These are phyloP conservation scores for Pseudopediastrum boryanum DNA, from an alignment of 139 green algal species.

Conservation along the genomic window DNA sequence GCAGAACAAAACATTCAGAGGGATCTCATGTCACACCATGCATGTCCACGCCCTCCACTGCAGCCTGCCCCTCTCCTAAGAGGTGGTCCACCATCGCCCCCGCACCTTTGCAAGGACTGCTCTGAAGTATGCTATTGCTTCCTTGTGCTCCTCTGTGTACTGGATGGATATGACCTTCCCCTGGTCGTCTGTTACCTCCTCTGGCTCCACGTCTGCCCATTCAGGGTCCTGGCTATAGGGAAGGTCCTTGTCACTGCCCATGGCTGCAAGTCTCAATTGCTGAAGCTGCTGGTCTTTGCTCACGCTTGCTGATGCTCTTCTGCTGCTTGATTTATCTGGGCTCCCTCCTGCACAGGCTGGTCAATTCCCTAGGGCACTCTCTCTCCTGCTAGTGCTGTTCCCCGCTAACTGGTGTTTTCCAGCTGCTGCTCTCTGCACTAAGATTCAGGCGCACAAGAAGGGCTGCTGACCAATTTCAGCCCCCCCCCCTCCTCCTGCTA, in stretches of 20 bases:
- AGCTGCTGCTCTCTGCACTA: not conserved
- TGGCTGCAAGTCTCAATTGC: not conserved
- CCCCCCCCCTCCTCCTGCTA: too few species aligned
- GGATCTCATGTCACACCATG: too few species aligned
- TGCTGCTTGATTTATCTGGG: too few species aligned
- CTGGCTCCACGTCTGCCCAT: constrained; percentile 60
- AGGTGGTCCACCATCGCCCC: too few species aligned
- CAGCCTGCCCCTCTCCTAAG: too few species aligned
- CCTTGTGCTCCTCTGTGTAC: constrained; percentile 50
- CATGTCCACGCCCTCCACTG: too few species aligned
- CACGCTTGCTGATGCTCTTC: not conserved
- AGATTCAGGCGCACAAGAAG: too few species aligned
- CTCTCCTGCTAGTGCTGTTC: not conserved
- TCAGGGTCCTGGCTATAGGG: constrained; percentile 37
- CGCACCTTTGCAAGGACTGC: constrained; percentile 40
- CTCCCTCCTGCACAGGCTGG: too few species aligned
- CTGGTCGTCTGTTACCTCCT: constrained; percentile 17
- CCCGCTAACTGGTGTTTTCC: not conserved
- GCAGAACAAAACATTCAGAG: too few species aligned
- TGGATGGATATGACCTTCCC: constrained; percentile 60
- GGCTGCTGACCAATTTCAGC: too few species aligned
- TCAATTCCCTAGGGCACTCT: too few species aligned
- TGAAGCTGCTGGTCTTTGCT: not conserved
- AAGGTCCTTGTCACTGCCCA: not conserved
- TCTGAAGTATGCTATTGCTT: constrained; percentile 62